Conservation (phyloP, 1,284 basidiomycete genomes). For the Coniferiporia weirii region DNA sequence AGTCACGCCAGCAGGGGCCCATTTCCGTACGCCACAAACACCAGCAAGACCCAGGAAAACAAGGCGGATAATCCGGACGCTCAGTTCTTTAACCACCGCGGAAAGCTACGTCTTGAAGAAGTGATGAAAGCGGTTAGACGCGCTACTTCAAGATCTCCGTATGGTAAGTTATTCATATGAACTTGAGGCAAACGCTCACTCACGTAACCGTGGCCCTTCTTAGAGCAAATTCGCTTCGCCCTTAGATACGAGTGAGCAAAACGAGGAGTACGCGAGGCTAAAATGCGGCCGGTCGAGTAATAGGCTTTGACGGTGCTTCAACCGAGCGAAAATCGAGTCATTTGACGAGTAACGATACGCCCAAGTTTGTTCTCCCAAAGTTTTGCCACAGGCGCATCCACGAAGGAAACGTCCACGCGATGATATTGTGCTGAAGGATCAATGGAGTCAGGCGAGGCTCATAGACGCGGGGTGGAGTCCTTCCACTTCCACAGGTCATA, state of each 20-base stretch:
- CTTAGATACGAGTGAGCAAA: not conserved
- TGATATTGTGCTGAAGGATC: too few relatives aligned
- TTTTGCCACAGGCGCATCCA: too few relatives aligned
- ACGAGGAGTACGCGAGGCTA: not conserved
- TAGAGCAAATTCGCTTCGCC: not conserved
- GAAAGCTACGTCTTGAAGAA: not conserved
- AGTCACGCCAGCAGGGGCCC: not conserved
- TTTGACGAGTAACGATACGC: too few relatives aligned
- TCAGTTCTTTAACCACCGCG: not conserved
- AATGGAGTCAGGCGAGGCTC: not conserved
- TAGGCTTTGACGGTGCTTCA: not conserved
- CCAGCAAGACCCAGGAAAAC: not conserved
- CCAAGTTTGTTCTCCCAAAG: too few relatives aligned
- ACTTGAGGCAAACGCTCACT: not conserved
- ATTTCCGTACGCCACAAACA: not conserved
- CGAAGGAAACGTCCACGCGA: too few relatives aligned
- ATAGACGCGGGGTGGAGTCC: not conserved
- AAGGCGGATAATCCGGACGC: not conserved
- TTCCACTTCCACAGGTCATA: not conserved
- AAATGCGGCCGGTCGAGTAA: not conserved
- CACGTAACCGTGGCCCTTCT: not conserved
- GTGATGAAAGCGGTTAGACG: not conserved
- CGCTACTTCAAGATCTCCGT: not conserved
- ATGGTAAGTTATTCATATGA: not conserved
- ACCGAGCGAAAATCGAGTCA: too few relatives aligned